Conservation (phyloP, 179 eudicot species). For the Beta lomatogona region DNA sequence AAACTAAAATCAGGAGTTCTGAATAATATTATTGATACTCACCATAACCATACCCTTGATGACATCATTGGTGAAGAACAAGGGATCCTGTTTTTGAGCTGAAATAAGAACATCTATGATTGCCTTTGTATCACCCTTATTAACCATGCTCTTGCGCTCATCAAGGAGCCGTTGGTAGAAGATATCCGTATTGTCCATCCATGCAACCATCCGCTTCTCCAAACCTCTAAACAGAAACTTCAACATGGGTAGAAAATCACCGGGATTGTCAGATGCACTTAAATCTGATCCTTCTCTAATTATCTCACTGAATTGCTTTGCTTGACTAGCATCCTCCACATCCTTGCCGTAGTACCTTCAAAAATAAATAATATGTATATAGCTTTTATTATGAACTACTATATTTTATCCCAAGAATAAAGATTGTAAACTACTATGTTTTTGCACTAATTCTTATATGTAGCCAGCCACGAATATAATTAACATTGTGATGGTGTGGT, state of each 20-base stretch:
- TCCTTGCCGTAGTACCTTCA: conserved; percentile 37
- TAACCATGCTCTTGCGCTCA: conserved; percentile 18
- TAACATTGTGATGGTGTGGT: no score
- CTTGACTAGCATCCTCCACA: conserved; percentile 31
- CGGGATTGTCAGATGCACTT: conserved; percentile 22
- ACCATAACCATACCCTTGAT: conserved; percentile 53
- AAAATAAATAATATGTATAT: neutral
- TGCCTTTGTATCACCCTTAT: conserved; percentile 13
- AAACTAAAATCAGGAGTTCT: no score
- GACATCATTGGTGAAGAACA: conserved; percentile 43
- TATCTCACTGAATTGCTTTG: conserved; percentile 36
- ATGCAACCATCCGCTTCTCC: conserved; percentile 32
- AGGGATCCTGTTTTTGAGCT: conserved; percentile 44
- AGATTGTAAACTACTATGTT: no score
- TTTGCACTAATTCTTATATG: no score
- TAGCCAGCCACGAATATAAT: no score
- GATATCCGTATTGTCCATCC: conserved; percentile 35
- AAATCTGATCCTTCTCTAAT: conserved; percentile 32
- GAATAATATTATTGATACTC: conserved; percentile 1
- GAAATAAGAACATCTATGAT: conserved; percentile 46
- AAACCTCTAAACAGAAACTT: conserved; percentile 28
- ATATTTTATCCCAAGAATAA: no score
- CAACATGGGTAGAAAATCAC: conserved; percentile 45
- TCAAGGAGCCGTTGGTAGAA: conserved; percentile 44
- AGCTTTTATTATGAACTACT: no score